Percentiles rank a stretch among this genome's conserved stretches.
phyloP scores from a whole-genome alignment of 192 early-diverging fungal genomes.

The Coemansia sp. region DNA sequence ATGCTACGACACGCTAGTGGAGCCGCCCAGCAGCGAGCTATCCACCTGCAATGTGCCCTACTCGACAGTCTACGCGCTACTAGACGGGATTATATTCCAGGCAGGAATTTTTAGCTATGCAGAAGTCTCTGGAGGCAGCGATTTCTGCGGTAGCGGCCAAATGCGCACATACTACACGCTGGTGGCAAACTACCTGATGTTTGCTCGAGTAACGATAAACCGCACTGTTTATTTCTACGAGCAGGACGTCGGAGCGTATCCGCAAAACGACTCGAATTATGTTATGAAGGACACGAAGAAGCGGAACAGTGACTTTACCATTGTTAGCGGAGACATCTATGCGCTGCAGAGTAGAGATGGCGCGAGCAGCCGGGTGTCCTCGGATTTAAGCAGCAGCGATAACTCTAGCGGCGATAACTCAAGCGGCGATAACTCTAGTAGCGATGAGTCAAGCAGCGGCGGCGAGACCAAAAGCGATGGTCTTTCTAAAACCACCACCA shows the following conservation, averaged over 20 bases:
- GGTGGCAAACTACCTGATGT: slow-evolving; percentile 22
- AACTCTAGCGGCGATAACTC: too few species aligned
- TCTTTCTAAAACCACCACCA: neutral
- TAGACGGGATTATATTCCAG: slow-evolving; percentile 8
- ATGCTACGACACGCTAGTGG: slow-evolving; percentile 3
- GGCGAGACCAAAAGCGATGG: neutral
- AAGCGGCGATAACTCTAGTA: neutral
- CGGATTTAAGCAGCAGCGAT: neutral
- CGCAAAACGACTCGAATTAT: too few species aligned
- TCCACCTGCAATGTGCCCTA: slow-evolving; percentile 18
- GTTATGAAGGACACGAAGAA: neutral
- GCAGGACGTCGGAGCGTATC: too few species aligned
- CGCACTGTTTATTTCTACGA: too few species aligned
- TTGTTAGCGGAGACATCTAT: neutral
- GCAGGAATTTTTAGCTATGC: slow-evolving; percentile 31
- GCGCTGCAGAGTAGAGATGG: neutral
- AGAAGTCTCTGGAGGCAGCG: slow-evolving; percentile 5
- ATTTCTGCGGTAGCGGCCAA: slow-evolving; percentile 12
- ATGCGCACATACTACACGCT: slow-evolving; percentile 26
- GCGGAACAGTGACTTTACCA: neutral
- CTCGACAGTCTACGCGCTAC: slow-evolving; percentile 10
- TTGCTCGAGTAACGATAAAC: slow-evolving; percentile 1
- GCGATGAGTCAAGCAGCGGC: neutral
- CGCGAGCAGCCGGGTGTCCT: neutral
- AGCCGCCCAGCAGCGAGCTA: neutral